phyloP scores from a whole-genome alignment of 495 filamentous ascomycete species.

The Trichocladium uniseriatum region DNA sequence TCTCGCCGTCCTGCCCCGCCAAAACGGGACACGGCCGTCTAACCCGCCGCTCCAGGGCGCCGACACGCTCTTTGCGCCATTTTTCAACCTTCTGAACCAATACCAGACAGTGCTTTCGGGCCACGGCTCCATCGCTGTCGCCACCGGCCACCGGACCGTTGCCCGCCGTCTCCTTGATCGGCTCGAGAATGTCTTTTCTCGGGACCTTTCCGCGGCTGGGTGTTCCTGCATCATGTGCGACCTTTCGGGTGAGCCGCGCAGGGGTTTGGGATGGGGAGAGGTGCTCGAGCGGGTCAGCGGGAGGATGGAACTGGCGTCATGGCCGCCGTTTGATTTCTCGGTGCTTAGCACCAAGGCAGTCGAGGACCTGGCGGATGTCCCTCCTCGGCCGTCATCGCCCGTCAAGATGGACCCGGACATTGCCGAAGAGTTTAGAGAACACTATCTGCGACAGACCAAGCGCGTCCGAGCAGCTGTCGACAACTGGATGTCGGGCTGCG shows the following conservation, averaged over 20 bases:
- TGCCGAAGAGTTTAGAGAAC: slow-evolving; percentile 78
- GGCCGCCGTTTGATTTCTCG: slow-evolving; percentile 77
- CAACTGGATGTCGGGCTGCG: slow-evolving; percentile 73
- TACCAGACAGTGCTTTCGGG: slow-evolving; percentile 71
- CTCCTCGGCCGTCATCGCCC: slow-evolving; percentile 47
- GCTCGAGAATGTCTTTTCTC: slow-evolving; percentile 83
- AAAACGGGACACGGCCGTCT: slow-evolving; percentile 39
- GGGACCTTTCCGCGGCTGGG: slow-evolving; percentile 75
- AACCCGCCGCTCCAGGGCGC: slow-evolving; percentile 49
- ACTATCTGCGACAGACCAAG: slow-evolving; percentile 78
- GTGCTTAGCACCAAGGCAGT: slow-evolving; percentile 48
- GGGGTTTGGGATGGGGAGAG: slow-evolving; percentile 92
- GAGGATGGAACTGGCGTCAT: slow-evolving; percentile 69
- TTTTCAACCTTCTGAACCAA: slow-evolving; percentile 72
- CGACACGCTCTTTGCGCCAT: slow-evolving; percentile 64
- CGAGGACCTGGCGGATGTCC: slow-evolving; percentile 36
- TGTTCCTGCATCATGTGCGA: slow-evolving; percentile 74
- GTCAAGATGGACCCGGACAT: slow-evolving; percentile 87
- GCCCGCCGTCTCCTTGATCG: slow-evolving; percentile 90
- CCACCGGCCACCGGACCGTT: slow-evolving; percentile 89
- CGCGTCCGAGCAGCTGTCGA: slow-evolving; percentile 79
- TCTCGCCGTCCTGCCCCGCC: slow-evolving; percentile 44
- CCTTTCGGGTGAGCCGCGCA: slow-evolving; percentile 42
- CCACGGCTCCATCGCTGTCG: slow-evolving; percentile 86
- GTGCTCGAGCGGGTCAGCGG: slow-evolving; percentile 89